Base-by-base conservation (phyloP, 192 early-diverging fungal species). In the Linnemannia zychae region DNA sequence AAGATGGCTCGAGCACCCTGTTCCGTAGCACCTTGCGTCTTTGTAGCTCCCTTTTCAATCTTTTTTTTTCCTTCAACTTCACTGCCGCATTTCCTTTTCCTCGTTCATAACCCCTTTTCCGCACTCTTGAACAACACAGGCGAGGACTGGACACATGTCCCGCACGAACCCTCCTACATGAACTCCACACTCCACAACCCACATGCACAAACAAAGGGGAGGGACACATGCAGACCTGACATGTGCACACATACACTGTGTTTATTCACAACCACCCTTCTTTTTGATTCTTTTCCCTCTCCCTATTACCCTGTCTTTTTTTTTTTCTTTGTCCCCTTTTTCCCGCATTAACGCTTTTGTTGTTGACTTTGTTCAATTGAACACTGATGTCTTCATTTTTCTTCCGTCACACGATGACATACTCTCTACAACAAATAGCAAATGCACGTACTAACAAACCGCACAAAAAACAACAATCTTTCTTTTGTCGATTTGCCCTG, bases 171-270 rank as follows among this genome's bases (percentile, higher is more conserved):
- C 15, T 9, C n/a, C 24, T 28, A 28, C 53, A 63, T 33, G 57
- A 13, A 31, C 28, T 31, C 57, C 28, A 4, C 57, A 63, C 57
- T 31, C 57, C 57, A 63, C 57, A 63, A 63, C 57, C 57, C 57
- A 63, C 57, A 63, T 63, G 57, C 57, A 63, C 57, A 63, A 63
- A 63, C 57, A 63, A 60, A 63, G 28, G 57, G 48, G 48, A 15
- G 46, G 12, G 12, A 57, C 22, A 57, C 9, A 53, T 22, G 52
- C 9, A n/a, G 28, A 60, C 24, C 11, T 31, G n/a, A 60, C 57
- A 60, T 63, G 57, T 63, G 12, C 12, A 63, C 57, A 63, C 40
- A 6, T 44, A 9, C 9, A 9, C 40, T 6, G 40, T 44, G 9
- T 44, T 44, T 63, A 28, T 63, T 15, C 22, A 57, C n/a, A 57